Evolutionary conservation across 768 basidiomycete genomes (phyloP).

Genomic region (Pleurotus salmoneostramineus): DNA sequence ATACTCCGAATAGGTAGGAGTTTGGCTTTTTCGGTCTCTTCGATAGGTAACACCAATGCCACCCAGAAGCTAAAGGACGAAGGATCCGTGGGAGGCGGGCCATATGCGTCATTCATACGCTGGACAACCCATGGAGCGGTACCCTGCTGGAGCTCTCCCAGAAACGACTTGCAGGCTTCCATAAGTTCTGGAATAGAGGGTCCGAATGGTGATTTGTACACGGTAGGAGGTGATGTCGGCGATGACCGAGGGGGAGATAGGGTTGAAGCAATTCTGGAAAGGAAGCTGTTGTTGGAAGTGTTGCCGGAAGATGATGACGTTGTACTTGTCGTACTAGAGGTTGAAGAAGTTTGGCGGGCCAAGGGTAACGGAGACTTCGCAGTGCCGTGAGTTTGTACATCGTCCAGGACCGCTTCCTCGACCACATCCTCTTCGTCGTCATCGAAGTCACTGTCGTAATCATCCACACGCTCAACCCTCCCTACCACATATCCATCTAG

Average conservation of each 20-base stretch:
- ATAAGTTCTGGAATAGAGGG: slow-evolving; percentile 52
- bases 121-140: slow-evolving; percentile 94
- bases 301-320: slow-evolving; percentile 8
- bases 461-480: slow-evolving; percentile 52
- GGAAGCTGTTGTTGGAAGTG: slow-evolving; percentile 5
- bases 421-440: not conserved
- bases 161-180: slow-evolving; percentile 36
- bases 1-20: slow-evolving; percentile 79
- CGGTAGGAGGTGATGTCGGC: slow-evolving; percentile 13
- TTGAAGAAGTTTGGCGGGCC: not conserved
- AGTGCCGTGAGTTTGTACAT: not conserved
- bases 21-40: slow-evolving; percentile 85
- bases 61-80: slow-evolving; percentile 86
- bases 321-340: slow-evolving; percentile 8
- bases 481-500: slow-evolving; percentile 91
- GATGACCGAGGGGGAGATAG: slow-evolving; percentile 4
- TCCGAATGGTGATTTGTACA: slow-evolving; percentile 14
- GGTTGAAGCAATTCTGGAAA: slow-evolving; percentile 4
- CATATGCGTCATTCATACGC: slow-evolving; percentile 75
- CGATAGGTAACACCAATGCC: slow-evolving; percentile 85
- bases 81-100: slow-evolving; percentile 47
- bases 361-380: not conserved
- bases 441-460: slow-evolving; percentile 4
- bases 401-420: not conserved
- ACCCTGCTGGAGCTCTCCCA: slow-evolving; percentile 49